Evolutionary conservation across 345 rosid species (phyloP).

Genomic region (Sapria himalayana): DNA sequence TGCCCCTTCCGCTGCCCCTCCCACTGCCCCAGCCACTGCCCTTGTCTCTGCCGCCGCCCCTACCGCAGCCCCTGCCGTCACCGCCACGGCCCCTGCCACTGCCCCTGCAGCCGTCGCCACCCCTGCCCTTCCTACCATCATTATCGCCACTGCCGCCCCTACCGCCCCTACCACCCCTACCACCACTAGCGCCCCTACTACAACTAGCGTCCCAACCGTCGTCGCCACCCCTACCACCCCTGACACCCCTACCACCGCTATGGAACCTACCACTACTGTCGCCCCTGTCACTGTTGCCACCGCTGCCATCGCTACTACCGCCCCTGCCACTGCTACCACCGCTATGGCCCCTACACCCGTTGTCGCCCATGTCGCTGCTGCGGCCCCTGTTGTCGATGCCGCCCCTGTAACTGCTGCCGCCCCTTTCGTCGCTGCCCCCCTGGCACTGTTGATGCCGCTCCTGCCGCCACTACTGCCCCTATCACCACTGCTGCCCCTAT

Average conservation of each 20-base stretch:
- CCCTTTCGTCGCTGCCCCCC: background rate
- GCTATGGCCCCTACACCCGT: background rate
- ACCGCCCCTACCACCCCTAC: background rate
- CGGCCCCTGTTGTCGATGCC: background rate
- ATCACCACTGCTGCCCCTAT: background rate
- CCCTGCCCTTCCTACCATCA: background rate
- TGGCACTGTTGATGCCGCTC: background rate
- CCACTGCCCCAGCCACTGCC: background rate
- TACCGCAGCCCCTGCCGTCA: background rate
- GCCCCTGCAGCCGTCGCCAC: background rate
- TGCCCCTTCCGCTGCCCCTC: background rate
- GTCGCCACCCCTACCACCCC: background rate
- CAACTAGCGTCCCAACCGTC: background rate
- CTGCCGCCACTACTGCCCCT: background rate
- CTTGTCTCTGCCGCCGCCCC: background rate
- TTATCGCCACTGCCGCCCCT: background rate
- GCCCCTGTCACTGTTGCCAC: background rate
- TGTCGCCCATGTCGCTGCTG: background rate
- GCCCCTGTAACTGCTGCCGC: background rate
- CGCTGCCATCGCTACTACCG: background rate
- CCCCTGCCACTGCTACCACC: background rate
- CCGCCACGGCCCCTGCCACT: background rate
- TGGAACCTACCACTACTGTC: background rate
- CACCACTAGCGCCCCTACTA: background rate
- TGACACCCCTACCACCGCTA: background rate